Evolutionary conservation across 345 rosid genomes (phyloP), one percentile per base, ranked within the genome.

Genomic region (Hypericum perforatum): DNA sequence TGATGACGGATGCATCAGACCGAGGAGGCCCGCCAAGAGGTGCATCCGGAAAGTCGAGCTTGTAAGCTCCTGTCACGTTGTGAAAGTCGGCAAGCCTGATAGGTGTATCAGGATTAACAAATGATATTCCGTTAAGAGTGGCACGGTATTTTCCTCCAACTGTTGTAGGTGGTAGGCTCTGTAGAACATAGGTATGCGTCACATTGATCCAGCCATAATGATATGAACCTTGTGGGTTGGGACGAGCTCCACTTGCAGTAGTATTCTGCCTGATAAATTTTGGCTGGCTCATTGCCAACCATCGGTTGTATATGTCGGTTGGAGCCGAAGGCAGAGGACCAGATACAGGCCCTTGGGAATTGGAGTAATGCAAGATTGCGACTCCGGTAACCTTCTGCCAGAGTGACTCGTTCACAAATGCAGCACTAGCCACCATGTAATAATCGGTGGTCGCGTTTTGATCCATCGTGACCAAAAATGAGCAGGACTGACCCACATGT

Each of bases 341-440:
- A 14, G 68, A 49, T 39, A 63, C 95, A 22, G 90, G 84, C 52
- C 96, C 88, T 54, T 79, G 79, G 11, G 98, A 87, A 74, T 87
- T 85, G 57, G 95, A 79, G 63, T 91, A 91, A 69, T 82, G 98
- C 75, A 91, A 76, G 73, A 91, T 59, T 55, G 78, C 96, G 53
- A 91, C 96, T 63, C 98, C 98, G 1, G 96, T 87, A 52, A 87
- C 96, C 59, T 72, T 82, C 69, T 81, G 84, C 98, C 98, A 91
- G 61, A 75, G 63, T 39, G 98, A 62, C 69, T 82, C 95, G 53
- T 91, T 87, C 52, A 87, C 96, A 74, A 73, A 91, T 65, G 96
- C 78, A 37, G 98, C 96, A 71, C 95, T 87, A 29, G 98, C 98
- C 56, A 81, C 95, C 56, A 91, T 79, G 73, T 87, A 91, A 71